phyloP scores from a whole-genome alignment of 2,329 filamentous ascomycete genomes.

The Lachnellula occidentalis region DNA sequence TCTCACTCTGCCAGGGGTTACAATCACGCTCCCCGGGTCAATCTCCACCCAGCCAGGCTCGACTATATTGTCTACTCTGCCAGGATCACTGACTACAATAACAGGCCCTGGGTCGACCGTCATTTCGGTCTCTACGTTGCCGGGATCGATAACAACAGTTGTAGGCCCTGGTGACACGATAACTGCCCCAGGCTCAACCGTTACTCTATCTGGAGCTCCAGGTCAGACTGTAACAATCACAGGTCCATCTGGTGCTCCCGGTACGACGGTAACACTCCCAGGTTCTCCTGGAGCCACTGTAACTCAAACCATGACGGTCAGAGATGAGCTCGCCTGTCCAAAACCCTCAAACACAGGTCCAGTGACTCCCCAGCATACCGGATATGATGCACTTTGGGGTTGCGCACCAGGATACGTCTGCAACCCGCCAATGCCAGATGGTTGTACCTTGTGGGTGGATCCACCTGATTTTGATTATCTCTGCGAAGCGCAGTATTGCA shows the following conservation, averaged over 20 bases:
- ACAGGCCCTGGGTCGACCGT: slow-evolving; percentile 8
- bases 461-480: slow-evolving; percentile 35
- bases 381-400: slow-evolving; percentile 34
- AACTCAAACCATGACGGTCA: slow-evolving; percentile 6
- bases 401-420: slow-evolving; percentile 40
- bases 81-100: slow-evolving; percentile 7
- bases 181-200: background rate
- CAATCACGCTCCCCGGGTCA: background rate
- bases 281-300: slow-evolving; percentile 6
- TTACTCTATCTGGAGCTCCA: slow-evolving; percentile 1
- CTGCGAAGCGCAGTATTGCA: slow-evolving; percentile 37
- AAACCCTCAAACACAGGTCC: slow-evolving; percentile 21
- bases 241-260: slow-evolving; percentile 1
- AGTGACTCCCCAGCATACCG: slow-evolving; percentile 22
- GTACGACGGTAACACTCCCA: slow-evolving; percentile 9
- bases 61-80: background rate
- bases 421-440: slow-evolving; percentile 32
- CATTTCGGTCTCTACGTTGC: background rate
- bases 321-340: slow-evolving; percentile 13
- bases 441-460: slow-evolving; percentile 37
- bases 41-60: background rate
- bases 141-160: slow-evolving; percentile 1
- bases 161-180: slow-evolving; percentile 5
- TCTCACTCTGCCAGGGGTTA: background rate
- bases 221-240: slow-evolving; percentile 10